A percentile compares a stretch with the other conserved stretches of the same genome.
phyloP scores from a whole-genome alignment of 108 stramenopile genomes.

The Conticribra weissflogii region DNA sequence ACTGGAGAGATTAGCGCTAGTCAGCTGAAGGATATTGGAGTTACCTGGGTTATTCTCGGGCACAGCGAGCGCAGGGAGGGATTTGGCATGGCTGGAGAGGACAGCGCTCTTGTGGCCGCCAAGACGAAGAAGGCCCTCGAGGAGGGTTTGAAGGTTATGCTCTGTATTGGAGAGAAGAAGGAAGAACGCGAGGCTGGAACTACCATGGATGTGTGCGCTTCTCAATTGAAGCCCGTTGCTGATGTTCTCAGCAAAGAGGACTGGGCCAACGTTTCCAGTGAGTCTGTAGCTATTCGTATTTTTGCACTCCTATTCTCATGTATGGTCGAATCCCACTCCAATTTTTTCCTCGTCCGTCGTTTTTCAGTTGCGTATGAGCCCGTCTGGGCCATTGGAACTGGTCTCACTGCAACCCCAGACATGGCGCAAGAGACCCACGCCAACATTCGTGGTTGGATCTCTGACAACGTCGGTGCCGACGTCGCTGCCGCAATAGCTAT shows the following conservation, averaged over 20 bases:
- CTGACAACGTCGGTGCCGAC: slow-evolving; percentile 83
- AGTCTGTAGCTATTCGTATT: too few species aligned
- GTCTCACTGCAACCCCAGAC: slow-evolving; percentile 98
- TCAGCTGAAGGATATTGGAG: slow-evolving; percentile 92
- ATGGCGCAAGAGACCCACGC: slow-evolving; percentile 99
- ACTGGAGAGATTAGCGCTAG: slow-evolving; percentile 95
- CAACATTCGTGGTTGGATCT: slow-evolving; percentile 91
- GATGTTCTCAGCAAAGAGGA: slow-evolving; percentile 73
- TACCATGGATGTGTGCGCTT: slow-evolving; percentile 90
- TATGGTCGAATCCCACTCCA: slow-evolving; percentile 45
- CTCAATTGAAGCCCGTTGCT: slow-evolving; percentile 85
- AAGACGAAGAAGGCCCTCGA: slow-evolving; percentile 97
- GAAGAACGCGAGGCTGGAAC: slow-evolving; percentile 94
- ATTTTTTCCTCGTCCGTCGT: background rate
- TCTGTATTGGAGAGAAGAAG: slow-evolving; percentile 98
- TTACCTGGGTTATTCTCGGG: slow-evolving; percentile 97
- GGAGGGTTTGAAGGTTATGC: slow-evolving; percentile 96
- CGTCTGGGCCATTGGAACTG: slow-evolving; percentile 97
- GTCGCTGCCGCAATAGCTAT: slow-evolving; percentile 90
- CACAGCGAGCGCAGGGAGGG: slow-evolving; percentile 98
- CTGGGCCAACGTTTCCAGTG: slow-evolving; percentile 92
- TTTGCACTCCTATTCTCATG: too few species aligned
- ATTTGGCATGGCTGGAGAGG: slow-evolving; percentile 93
- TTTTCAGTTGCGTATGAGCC: slow-evolving; percentile 78
- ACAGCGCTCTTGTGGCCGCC: slow-evolving; percentile 87